Conservation (phyloP, 352 stramenopile genomes). For the Pythium myriotylum region DNA sequence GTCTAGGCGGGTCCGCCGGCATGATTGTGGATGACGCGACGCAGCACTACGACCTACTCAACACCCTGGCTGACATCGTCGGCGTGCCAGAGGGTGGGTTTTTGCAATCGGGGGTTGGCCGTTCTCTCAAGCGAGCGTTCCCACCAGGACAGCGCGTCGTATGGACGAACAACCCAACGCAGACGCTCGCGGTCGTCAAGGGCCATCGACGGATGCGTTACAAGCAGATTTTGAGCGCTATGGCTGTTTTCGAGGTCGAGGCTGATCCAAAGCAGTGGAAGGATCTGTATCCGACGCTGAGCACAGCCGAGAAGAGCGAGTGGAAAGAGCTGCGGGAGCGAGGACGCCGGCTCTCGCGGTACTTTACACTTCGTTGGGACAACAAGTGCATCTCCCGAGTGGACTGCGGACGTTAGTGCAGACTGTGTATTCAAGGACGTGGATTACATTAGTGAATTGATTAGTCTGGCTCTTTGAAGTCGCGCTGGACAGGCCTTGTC, state of each 20-base stretch:
- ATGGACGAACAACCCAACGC: slow-evolving; percentile 59
- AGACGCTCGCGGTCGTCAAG: slow-evolving; percentile 40
- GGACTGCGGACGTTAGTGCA: too few species aligned
- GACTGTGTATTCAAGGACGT: too few species aligned
- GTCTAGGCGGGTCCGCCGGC: slow-evolving; percentile 13
- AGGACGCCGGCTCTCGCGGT: slow-evolving; percentile 34
- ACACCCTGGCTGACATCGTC: slow-evolving; percentile 28
- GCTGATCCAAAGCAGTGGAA: slow-evolving; percentile 38
- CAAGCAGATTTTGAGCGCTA: slow-evolving; percentile 33
- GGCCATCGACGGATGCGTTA: slow-evolving; percentile 43
- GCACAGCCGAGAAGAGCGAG: slow-evolving; percentile 14
- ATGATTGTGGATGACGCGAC: slow-evolving; percentile 18
- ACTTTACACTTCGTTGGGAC: slow-evolving; percentile 51
- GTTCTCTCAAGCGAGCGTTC: slow-evolving; percentile 42
- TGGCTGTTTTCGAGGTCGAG: slow-evolving; percentile 41
- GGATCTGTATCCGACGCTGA: slow-evolving; percentile 39
- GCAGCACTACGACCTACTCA: slow-evolving; percentile 26
- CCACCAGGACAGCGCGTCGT: slow-evolving; percentile 35
- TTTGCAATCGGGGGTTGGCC: slow-evolving; percentile 22
- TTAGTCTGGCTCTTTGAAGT: too few species aligned
- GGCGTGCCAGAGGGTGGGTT: slow-evolving; percentile 24
- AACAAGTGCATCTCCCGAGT: slow-evolving; percentile 34
- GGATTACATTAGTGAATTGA: too few species aligned
- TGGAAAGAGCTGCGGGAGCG: slow-evolving; percentile 17
- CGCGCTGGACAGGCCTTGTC: too few species aligned